Base-by-base conservation (phyloP, 2,329 filamentous ascomycete genomes). In the Hypoxylon sp. region DNA sequence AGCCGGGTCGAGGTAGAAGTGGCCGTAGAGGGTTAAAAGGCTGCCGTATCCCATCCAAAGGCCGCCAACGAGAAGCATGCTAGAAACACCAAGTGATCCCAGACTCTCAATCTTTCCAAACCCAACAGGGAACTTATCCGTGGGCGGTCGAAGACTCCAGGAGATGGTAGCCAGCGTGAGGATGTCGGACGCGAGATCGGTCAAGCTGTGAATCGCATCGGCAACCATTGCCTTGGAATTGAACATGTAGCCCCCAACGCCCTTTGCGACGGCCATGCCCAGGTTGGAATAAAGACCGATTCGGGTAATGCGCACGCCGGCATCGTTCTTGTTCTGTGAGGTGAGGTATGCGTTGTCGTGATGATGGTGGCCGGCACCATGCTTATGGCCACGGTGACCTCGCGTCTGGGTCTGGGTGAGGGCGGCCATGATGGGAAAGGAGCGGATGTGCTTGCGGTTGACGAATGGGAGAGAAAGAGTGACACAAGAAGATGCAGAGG, bases 81-180 rank as follows among this genome's bases (percentile, higher is more conserved):
- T 88, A 67, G 93, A 97, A 27, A 99, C 95, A 13, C 94, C 95
- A 57, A 99, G 79, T 18, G 92, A 95, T 17, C 95, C 95, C 71
- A 99, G 78, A 69, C 92, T 97, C 80, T 99, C 95, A n/a, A 99
- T 85, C 79, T 99, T 99, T 72, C 95, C 95, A 72, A 96, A 99
- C 1, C 95, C 95, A 69, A 88, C 86, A 2, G 95, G 95, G 72
- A 97, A 99, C 35, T 84, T 84, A 51, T 89, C 83, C 9, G 90
- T 91, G 0, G 95, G 92, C 4, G 91, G 88, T 69, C 90, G 92
- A 58, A 98, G 78, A 58, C 93, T 96, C 87, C 91, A 97, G 17
- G 93, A 94, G 42, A 99, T 93, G 8, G 95, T 99, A 13, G 91
- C 91, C 17, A 99, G 83, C 0, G 95, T 99, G 74, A 97, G 87